Conservation (phyloP, 2,329 filamentous ascomycete species). For the Gnomoniopsis sp. region DNA sequence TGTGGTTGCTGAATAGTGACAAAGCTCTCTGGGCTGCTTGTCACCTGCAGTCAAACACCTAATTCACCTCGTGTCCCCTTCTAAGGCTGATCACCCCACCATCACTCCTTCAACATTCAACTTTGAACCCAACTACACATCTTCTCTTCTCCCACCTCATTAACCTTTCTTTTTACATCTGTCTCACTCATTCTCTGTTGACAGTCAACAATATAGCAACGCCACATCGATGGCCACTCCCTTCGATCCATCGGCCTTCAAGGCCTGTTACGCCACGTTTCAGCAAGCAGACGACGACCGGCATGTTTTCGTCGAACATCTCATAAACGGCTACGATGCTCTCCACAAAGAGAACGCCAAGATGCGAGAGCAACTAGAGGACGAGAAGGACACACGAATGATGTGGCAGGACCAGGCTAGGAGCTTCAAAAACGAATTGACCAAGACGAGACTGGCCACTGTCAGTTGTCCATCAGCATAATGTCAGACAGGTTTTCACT, state of each 20-base stretch:
- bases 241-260: slow-evolving; percentile 10
- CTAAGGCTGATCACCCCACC: no score
- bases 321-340: slow-evolving; percentile 10
- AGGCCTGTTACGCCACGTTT: slow-evolving; percentile 16
- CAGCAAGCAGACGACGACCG: slow-evolving; percentile 12
- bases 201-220: no score
- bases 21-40: no score
- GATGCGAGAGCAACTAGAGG: slow-evolving; percentile 5
- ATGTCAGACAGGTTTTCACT: not conserved
- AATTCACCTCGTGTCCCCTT: no score
- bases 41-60: no score
- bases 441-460: slow-evolving; percentile 6
- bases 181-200: no score
- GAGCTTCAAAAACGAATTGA: slow-evolving; percentile 8
- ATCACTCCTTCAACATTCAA: no score
- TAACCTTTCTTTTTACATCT: no score
- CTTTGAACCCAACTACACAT: no score
- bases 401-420: slow-evolving; percentile 16
- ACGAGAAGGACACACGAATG: slow-evolving; percentile 12
- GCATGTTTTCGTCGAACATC: slow-evolving; percentile 10
- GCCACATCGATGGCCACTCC: slow-evolving; percentile 4
- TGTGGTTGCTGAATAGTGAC: no score
- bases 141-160: no score
- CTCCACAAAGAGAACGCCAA: slow-evolving; percentile 1
- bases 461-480: not conserved